Evolutionary conservation across 2,329 filamentous ascomycete genomes (phyloP), one percentile per base, ranked within the genome.

Genomic region (Talaromyces piceae): DNA sequence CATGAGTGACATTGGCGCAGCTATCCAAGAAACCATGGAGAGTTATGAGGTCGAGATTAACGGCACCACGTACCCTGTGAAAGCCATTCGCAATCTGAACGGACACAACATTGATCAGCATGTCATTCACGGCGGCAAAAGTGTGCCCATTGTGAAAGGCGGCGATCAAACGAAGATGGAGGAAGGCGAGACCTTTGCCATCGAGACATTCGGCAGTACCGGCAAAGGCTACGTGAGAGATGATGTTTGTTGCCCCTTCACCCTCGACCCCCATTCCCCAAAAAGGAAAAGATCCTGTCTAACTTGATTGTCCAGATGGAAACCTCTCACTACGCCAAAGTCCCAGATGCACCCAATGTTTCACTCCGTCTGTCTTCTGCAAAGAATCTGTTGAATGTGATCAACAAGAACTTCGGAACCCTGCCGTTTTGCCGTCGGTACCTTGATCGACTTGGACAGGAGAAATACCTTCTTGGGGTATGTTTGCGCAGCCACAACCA

Each of bases 341-440:
- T 80, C 55, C 70, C 75, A 28, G 86, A 95, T 67, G 84, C 84
- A 3, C 81, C 84, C 46, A 88, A 89, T 64, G 83, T 88, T 6
- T 81, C 87, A 53, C 74, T 95, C 54, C 81, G 87, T 47, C 74
- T 94, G 46, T 82, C 84, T 41, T 94, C 88, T 43, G 91, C 91
- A 53, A 93, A 91, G 75, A 86, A 83, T 51, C 76, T 97, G 51
- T 77, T 95, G 59, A 93, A 80, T 62, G 85, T 89, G 27, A 96
- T 97, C 69, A 93, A 88, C 73, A 95, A 95, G 78, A 95, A 95
- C 72, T 97, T 96, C 68, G 88, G 89, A 58, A 95, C 90, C 1
- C 72, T 97, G 59, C 90, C 90, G 2, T 97, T 90, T 71, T 95
- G 89, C 70, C 80, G 91, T 57, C 83, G 91, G 59, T 96, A 95